phyloP scores from a whole-genome alignment of 2,329 filamentous ascomycete genomes.

The Penicillium nordicum region DNA sequence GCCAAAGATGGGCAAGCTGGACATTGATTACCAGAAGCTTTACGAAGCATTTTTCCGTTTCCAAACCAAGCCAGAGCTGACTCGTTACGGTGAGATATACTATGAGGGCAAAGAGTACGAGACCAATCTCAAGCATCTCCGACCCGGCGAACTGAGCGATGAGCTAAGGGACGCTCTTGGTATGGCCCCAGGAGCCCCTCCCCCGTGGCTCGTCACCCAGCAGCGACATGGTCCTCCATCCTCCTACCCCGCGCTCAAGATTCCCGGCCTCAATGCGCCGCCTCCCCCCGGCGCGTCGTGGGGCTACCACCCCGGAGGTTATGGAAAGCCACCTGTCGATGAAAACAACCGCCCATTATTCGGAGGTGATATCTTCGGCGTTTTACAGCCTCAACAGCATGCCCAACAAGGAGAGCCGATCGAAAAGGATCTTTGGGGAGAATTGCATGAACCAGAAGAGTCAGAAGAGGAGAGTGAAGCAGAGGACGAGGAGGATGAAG shows the following conservation, averaged over 20 bases:
- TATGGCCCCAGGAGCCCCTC: slow-evolving; percentile 87
- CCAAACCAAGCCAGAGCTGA: slow-evolving; percentile 92
- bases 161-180: slow-evolving; percentile 87
- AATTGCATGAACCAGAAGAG: slow-evolving; percentile 76
- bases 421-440: slow-evolving; percentile 87
- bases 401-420: slow-evolving; percentile 70
- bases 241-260: slow-evolving; percentile 91
- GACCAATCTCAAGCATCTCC: slow-evolving; percentile 85
- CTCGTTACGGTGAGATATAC: slow-evolving; percentile 96
- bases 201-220: slow-evolving; percentile 96
- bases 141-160: slow-evolving; percentile 85
- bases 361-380: slow-evolving; percentile 91
- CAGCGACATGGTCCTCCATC: slow-evolving; percentile 91
- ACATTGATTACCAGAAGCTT: slow-evolving; percentile 97
- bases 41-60: slow-evolving; percentile 99
- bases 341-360: slow-evolving; percentile 89
- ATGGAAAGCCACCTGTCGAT: slow-evolving; percentile 92
- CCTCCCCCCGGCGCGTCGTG: slow-evolving; percentile 88
- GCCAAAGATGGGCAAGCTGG: slow-evolving; percentile 93
- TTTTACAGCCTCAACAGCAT: slow-evolving; percentile 61
- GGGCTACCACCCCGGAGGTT: slow-evolving; percentile 94
- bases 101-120: slow-evolving; percentile 99
- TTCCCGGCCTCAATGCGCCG: slow-evolving; percentile 89
- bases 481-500: slow-evolving; percentile 55
- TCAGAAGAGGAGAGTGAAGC: slow-evolving; percentile 68